Percentiles rank a stretch among this genome's conserved stretches.
These are phyloP conservation scores for Climacium dendroides DNA, from an alignment of 225 moss, liverwort and hornwort species.

Conservation along the genomic window DNA sequence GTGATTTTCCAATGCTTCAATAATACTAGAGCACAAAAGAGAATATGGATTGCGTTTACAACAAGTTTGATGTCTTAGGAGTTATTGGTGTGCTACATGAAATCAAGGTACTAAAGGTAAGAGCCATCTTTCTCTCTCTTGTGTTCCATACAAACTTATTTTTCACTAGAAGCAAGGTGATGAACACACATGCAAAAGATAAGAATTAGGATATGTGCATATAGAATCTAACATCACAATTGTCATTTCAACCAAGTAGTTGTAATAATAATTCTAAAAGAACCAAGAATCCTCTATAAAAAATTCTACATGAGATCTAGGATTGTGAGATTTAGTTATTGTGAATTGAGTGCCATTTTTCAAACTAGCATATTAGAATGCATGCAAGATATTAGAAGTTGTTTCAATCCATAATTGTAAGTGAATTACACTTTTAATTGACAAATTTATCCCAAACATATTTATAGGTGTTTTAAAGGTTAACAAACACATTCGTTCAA, in stretches of 20 bases:
- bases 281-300: neutral
- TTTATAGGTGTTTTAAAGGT: neutral
- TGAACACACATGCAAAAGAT: neutral
- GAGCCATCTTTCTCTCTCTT: neutral
- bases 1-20: neutral
- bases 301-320: neutral
- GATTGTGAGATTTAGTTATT: neutral
- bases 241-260: neutral
- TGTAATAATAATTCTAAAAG: neutral
- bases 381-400: neutral
- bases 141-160: neutral
- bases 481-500: rapidly evolving
- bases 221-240: neutral
- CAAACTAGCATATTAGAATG: neutral
- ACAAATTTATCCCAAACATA: neutral
- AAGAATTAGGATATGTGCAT: neutral
- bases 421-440: neutral
- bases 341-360: neutral
- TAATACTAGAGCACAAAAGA: too few species aligned
- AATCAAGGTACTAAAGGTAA: neutral
- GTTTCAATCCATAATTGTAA: neutral
- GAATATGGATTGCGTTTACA: too few species aligned
- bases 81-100: rapidly evolving
- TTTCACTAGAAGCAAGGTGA: neutral
- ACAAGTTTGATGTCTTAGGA: neutral